Evolutionary conservation across 2,329 filamentous ascomycete genomes (phyloP).

Genomic region (Pezicula carpinea): DNA sequence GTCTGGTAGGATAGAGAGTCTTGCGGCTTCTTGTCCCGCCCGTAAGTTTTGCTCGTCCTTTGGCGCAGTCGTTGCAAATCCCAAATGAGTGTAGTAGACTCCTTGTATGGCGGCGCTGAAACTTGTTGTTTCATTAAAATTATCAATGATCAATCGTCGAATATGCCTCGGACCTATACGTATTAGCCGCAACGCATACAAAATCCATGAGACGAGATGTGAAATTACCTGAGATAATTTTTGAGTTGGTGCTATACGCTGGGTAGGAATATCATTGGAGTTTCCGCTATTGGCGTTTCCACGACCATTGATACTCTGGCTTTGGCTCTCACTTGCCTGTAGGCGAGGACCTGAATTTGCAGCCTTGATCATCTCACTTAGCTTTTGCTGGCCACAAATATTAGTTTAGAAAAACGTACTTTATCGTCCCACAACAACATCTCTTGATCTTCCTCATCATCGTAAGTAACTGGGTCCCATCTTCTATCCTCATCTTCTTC

Average conservation of each 20-base stretch:
- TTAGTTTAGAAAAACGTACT: slow-evolving; percentile 46
- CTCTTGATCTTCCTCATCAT: slow-evolving; percentile 59
- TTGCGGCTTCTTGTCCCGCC: no score
- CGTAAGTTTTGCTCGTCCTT: no score
- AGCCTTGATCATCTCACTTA: slow-evolving; percentile 17
- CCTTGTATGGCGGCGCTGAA: not conserved
- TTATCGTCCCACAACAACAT: slow-evolving; percentile 72
- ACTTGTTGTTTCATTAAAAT: not conserved
- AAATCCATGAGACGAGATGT: slow-evolving; percentile 21
- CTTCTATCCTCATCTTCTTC: slow-evolving; percentile 59
- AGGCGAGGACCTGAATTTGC: slow-evolving; percentile 20
- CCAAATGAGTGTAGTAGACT: slow-evolving; percentile 9
- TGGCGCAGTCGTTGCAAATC: no score
- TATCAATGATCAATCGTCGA: slow-evolving; percentile 29
- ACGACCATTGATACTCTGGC: slow-evolving; percentile 7
- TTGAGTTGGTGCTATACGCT: slow-evolving; percentile 65
- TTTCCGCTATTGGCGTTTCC: not conserved
- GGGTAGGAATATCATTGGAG: slow-evolving; percentile 12
- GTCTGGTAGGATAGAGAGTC: no score
- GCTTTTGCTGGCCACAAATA: slow-evolving; percentile 25
- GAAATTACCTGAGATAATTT: slow-evolving; percentile 60
- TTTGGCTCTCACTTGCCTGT: slow-evolving; percentile 11
- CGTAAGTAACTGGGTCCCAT: slow-evolving; percentile 69
- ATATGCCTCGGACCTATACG: slow-evolving; percentile 25
- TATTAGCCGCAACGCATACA: slow-evolving; percentile 13